Conservation (phyloP, 352 stramenopile species). For the Lagenidium sp. region DNA sequence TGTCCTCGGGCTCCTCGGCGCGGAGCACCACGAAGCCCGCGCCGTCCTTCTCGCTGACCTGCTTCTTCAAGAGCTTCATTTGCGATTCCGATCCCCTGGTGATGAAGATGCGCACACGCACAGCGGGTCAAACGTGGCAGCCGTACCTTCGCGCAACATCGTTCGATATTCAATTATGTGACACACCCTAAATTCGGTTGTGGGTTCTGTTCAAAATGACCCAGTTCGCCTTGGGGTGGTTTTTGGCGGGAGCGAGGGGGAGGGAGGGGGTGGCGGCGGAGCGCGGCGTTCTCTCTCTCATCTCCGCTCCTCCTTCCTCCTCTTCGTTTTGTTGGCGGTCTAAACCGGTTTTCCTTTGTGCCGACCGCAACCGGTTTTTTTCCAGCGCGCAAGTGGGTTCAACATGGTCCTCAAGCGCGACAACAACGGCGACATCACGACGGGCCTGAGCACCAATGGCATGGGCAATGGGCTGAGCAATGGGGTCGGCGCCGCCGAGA, state of each 20-base stretch:
- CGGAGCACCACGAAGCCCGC: slow-evolving; percentile 88
- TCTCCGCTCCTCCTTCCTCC: slow-evolving; percentile 1
- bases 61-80: slow-evolving; percentile 91
- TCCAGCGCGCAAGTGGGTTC: slow-evolving; percentile 6
- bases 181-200: too few relatives aligned
- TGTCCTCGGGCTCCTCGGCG: slow-evolving; percentile 95
- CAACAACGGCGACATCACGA: too few relatives aligned
- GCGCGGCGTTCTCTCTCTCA: slow-evolving; percentile 1
- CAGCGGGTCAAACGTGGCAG: slow-evolving; percentile 1
- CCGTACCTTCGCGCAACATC: slow-evolving; percentile 18
- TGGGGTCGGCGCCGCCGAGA: slow-evolving; percentile 4
- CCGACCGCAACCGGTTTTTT: slow-evolving; percentile 24
- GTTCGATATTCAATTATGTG: too few relatives aligned
- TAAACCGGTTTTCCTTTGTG: too few relatives aligned
- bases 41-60: slow-evolving; percentile 94
- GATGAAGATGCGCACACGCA: background rate
- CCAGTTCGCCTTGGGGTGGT: too few relatives aligned
- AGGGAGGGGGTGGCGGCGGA: too few relatives aligned
- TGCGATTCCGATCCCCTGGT: slow-evolving; percentile 1
- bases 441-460: too few relatives aligned
- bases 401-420: slow-evolving; percentile 19
- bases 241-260: too few relatives aligned
- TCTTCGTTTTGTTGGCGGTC: slow-evolving; percentile 3
- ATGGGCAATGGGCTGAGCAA: too few relatives aligned
- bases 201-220: too few relatives aligned